Conservation (phyloP, 2,329 filamentous ascomycete species). For the Fusarium cyanostomum region DNA sequence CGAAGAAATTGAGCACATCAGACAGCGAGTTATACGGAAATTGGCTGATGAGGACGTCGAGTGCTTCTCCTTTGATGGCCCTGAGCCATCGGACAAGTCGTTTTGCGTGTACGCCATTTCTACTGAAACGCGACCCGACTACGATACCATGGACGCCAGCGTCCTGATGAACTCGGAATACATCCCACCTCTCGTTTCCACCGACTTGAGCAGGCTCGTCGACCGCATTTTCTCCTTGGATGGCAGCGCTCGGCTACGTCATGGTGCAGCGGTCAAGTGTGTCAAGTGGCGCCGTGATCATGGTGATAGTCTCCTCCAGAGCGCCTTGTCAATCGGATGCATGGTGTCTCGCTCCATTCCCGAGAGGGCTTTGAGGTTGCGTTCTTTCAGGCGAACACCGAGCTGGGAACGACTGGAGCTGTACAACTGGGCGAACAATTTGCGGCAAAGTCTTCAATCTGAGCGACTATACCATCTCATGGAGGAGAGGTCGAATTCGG, state of each 20-base stretch:
- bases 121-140: constrained; percentile 74
- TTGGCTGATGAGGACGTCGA: constrained; percentile 67
- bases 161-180: constrained; percentile 94
- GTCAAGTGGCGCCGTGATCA: constrained; percentile 71
- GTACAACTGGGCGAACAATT: constrained; percentile 50
- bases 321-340: constrained; percentile 27
- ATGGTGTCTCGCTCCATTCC: constrained; percentile 28
- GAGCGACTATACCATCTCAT: constrained; percentile 44
- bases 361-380: constrained; percentile 28
- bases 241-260: constrained; percentile 81
- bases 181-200: constrained; percentile 78
- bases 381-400: constrained; percentile 24
- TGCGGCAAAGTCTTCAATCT: constrained; percentile 49
- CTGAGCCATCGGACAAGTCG: constrained; percentile 40
- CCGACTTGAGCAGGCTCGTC: constrained; percentile 78
- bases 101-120: constrained; percentile 78
- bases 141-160: constrained; percentile 90
- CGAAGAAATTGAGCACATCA: constrained; percentile 66
- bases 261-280: constrained; percentile 84
- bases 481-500: constrained; percentile 26
- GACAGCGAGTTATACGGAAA: constrained; percentile 66
- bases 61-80: constrained; percentile 71
- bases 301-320: constrained; percentile 28
- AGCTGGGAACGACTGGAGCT: constrained; percentile 48
- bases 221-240: constrained; percentile 79